Conservation (phyloP, 2,329 filamentous ascomycete species). For the Periconia macrospinosa region DNA sequence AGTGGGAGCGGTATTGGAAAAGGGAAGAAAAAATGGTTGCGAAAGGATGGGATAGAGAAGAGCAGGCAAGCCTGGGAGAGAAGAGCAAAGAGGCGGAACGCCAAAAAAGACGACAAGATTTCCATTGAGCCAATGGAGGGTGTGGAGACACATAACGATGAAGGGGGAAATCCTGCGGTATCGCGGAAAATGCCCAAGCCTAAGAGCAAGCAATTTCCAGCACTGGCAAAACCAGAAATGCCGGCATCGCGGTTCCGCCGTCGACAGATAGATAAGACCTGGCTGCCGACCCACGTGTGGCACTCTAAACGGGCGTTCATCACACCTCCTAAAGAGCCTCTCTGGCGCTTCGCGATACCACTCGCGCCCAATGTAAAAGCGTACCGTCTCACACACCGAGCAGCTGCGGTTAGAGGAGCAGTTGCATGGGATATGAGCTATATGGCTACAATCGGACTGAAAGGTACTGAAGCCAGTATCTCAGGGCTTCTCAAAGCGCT, state of each 20-base stretch:
- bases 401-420: constrained; percentile 72
- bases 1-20: constrained; percentile 61
- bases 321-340: constrained; percentile 73
- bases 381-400: constrained; percentile 84
- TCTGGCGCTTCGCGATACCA: constrained; percentile 91
- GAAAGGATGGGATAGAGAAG: constrained; percentile 75
- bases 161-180: constrained; percentile 6
- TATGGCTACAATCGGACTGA: constrained; percentile 80
- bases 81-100: constrained; percentile 50
- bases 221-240: constrained; percentile 64
- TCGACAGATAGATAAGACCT: constrained; percentile 85
- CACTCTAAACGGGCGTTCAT: constrained; percentile 91
- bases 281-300: constrained; percentile 93
- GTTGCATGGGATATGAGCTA: constrained; percentile 95
- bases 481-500: constrained; percentile 67
- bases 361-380: constrained; percentile 86
- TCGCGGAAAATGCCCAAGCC: constrained; percentile 47
- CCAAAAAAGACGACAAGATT: constrained; percentile 23
- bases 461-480: constrained; percentile 67
- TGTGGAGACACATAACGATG: constrained; percentile 24
- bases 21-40: constrained; percentile 53
- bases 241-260: constrained; percentile 76
- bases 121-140: constrained; percentile 33
- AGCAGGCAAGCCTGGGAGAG: constrained; percentile 66
- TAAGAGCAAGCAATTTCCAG: constrained; percentile 70